Evolutionary conservation across 306 rosid species (phyloP), one percentile per base, ranked within the genome.

Genomic region (Herpetospermum pedunculosum): DNA sequence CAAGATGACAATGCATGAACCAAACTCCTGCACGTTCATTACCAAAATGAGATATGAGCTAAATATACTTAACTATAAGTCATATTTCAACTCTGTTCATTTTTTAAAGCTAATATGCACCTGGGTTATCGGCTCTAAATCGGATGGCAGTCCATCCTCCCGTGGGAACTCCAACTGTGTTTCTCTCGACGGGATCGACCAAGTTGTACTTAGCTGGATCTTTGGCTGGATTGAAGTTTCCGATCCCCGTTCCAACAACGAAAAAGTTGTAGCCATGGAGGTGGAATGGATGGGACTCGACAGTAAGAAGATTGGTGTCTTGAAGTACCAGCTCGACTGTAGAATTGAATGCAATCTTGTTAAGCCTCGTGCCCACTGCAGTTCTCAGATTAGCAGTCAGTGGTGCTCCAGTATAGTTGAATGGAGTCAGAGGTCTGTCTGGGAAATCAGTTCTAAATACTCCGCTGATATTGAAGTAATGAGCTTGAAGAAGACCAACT

Each of bases 71-170:
- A 71, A 2, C 18, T 10, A 2, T 0, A 48, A 52, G 38, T 29
- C 29, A 28, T 49, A 8, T 16, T 47, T 43, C 34, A 34, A 70
- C 28, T 46, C 14, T 49, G 46, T 18, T 70, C 28, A 11, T 25
- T 3, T 70, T 26, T 26, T 28, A 5, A 38, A 38, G 10, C 71
- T 26, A 55, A 37, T 34, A 18, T 8, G 2, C 77, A 83, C 97
- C 97, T 79, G 97, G 96, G 85, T 89, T 92, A 82, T 89, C 90
- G 23, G 96, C 97, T 49, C 50, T 78, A 68, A 86, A 89, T 28
- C 96, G 86, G 78, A 92, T 84, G 28, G 96, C 90, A 0, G 90
- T 83, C 96, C 96, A 92, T 64, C 96, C 97, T 37, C 97, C 88
- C 0, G 91, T 86, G 18, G 96, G 96, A 76, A 91, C 87, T n/a